phyloP scores from a whole-genome alignment of 2,329 filamentous ascomycete species.

The Sclerotinia nivalis region DNA sequence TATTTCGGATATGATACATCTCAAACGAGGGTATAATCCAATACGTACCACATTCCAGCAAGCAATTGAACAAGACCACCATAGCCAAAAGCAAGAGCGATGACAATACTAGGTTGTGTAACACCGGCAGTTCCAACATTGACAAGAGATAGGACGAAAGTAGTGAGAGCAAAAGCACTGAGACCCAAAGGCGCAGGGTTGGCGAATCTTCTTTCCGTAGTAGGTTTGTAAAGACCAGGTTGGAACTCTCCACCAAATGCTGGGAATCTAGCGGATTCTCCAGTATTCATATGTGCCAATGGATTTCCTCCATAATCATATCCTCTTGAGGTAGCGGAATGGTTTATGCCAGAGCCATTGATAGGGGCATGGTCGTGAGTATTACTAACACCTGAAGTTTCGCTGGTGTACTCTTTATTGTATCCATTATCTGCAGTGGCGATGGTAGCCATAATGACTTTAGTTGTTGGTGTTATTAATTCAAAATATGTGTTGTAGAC shows the following conservation, averaged over 20 bases:
- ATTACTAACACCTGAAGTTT: slow-evolving; percentile 3
- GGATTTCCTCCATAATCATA: slow-evolving; percentile 46
- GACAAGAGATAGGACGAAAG: slow-evolving; percentile 60
- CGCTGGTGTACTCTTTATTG: slow-evolving; percentile 33
- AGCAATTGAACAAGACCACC: slow-evolving; percentile 68
- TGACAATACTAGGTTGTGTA: slow-evolving; percentile 52
- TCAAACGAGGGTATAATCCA: neutral
- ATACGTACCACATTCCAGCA: slow-evolving; percentile 59
- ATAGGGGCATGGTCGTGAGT: slow-evolving; percentile 30
- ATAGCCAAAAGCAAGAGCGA: slow-evolving; percentile 59
- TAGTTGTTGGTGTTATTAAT: neutral
- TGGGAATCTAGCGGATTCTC: slow-evolving; percentile 47
- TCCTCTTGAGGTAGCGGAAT: slow-evolving; percentile 7
- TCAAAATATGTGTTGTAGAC: neutral
- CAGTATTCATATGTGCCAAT: slow-evolving; percentile 50
- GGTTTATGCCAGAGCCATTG: slow-evolving; percentile 22
- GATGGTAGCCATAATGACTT: slow-evolving; percentile 35
- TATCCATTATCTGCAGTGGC: slow-evolving; percentile 27
- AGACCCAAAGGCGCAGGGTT: slow-evolving; percentile 63
- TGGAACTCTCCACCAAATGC: slow-evolving; percentile 62
- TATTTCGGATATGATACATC: neutral
- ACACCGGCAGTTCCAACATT: slow-evolving; percentile 55
- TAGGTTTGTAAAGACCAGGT: slow-evolving; percentile 57
- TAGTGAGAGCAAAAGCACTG: slow-evolving; percentile 62
- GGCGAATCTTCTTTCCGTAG: slow-evolving; percentile 54